Percentiles rank a stretch among this genome's conserved stretches.
Conservation (phyloP, 2,329 filamentous ascomycete genomes). For the Geoglossum cookeanum region DNA sequence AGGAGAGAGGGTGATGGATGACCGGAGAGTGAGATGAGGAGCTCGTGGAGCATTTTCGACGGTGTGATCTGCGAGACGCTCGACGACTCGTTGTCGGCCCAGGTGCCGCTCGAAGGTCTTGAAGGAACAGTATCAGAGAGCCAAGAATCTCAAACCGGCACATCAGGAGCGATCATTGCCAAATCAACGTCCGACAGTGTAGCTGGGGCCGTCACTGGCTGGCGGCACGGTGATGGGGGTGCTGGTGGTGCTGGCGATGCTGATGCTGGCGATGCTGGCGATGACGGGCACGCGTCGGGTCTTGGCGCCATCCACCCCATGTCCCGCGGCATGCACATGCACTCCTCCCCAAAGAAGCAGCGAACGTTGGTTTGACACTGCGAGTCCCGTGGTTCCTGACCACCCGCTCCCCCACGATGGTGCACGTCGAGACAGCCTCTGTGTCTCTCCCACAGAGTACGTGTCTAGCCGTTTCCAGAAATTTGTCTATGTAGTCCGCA, state of each 20-base stretch:
- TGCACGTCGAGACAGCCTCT: neutral
- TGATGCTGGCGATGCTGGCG: neutral
- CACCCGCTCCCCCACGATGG: neutral
- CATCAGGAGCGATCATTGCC: conserved; percentile 15
- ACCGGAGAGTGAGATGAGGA: conserved; percentile 87
- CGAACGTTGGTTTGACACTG: neutral
- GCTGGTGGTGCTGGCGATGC: neutral
- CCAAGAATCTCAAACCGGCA: conserved; percentile 18
- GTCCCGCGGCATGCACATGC: neutral
- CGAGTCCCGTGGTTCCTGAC: neutral
- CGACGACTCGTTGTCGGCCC: conserved; percentile 1
- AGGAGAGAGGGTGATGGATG: conserved; percentile 78
- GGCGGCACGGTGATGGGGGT: neutral
- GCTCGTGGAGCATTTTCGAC: conserved; percentile 77
- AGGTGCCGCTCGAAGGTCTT: conserved; percentile 5
- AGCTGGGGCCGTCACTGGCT: neutral
- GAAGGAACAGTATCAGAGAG: conserved; percentile 13
- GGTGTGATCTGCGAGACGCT: neutral
- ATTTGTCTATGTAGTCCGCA: neutral
- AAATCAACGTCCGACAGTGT: neutral
- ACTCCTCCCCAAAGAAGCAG: neutral
- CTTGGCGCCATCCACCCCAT: too few relatives aligned
- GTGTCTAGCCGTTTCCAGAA: neutral
- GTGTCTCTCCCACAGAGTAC: neutral
- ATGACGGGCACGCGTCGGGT: neutral